Evolutionary conservation across 1,284 basidiomycete genomes (phyloP).

Genomic region (Ceratobasidium sp.): DNA sequence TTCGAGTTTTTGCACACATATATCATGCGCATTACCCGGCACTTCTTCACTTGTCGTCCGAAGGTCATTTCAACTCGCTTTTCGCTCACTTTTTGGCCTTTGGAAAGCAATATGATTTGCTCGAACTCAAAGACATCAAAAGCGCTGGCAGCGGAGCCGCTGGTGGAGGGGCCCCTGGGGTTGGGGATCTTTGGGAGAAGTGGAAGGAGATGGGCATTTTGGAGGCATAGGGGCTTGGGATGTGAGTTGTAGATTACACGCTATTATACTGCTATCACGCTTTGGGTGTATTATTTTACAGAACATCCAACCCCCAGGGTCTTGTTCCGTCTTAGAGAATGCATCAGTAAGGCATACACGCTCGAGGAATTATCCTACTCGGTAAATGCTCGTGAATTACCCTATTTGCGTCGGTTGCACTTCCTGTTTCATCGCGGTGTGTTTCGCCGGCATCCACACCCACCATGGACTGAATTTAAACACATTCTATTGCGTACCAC

Average conservation of each 20-base stretch:
- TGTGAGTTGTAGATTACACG: conserved; percentile 24
- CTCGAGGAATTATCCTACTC: no score
- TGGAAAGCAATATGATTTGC: conserved; percentile 79
- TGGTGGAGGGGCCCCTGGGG: conserved; percentile 63
- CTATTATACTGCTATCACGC: not conserved
- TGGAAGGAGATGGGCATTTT: conserved; percentile 87
- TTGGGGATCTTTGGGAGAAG: conserved; percentile 87
- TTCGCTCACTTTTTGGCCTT: conserved; percentile 69
- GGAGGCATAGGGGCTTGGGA: conserved; percentile 49
- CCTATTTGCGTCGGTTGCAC: no score
- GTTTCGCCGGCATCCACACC: no score
- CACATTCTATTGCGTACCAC: not conserved
- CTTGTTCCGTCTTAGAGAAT: not conserved
- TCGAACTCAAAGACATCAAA: conserved; percentile 61
- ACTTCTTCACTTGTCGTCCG: conserved; percentile 84
- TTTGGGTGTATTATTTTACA: conserved; percentile 29
- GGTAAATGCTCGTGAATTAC: no score
- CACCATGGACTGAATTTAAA: not conserved
- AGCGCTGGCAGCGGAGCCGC: conserved; percentile 37
- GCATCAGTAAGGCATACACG: not conserved
- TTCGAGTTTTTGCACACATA: conserved; percentile 97
- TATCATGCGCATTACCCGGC: conserved; percentile 95
- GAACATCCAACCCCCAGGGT: conserved; percentile 20
- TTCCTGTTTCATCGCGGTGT: no score
- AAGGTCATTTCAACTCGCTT: conserved; percentile 66